Percentiles rank a stretch among this genome's conserved stretches.
These are phyloP conservation scores for Sporothrix variecibatus DNA, from an alignment of 2,329 filamentous ascomycete genomes.

Conservation along the genomic window DNA sequence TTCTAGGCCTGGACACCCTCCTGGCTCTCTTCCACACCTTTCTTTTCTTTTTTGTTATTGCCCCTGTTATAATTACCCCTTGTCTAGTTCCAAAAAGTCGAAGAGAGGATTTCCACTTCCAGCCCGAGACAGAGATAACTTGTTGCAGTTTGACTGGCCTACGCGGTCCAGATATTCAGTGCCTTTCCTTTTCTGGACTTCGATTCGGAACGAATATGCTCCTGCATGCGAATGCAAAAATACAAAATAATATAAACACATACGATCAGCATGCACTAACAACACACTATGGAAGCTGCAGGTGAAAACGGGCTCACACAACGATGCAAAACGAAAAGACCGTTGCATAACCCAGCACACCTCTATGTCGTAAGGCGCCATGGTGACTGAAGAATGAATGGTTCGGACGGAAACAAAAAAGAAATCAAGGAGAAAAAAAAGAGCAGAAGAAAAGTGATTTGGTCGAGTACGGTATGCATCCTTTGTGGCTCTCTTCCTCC, in stretches of 20 bases:
- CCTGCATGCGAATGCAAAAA: not conserved
- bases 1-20: not conserved
- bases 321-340: not conserved
- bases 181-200: conserved; percentile 15
- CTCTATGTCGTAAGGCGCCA: not conserved
- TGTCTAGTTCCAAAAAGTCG: conserved; percentile 25
- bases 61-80: conserved; percentile 34
- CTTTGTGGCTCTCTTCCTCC: not conserved
- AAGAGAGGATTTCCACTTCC: conserved; percentile 5
- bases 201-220: conserved; percentile 1
- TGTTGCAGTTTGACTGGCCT: conserved; percentile 44
- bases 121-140: conserved; percentile 39
- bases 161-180: not conserved
- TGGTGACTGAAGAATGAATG: not conserved
- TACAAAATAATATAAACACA: not conserved
- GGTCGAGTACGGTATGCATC: not conserved
- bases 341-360: not conserved
- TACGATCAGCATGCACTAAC: conserved; percentile 1
- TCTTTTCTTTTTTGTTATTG: conserved; percentile 34
- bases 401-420: conserved; percentile 10
- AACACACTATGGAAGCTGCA: not conserved
- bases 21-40: not conserved
- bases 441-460: not conserved
- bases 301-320: not conserved
- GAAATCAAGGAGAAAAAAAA: not conserved